Evolutionary conservation across 768 basidiomycete genomes (phyloP).

Genomic region (Mycena olivaceomarginata): DNA sequence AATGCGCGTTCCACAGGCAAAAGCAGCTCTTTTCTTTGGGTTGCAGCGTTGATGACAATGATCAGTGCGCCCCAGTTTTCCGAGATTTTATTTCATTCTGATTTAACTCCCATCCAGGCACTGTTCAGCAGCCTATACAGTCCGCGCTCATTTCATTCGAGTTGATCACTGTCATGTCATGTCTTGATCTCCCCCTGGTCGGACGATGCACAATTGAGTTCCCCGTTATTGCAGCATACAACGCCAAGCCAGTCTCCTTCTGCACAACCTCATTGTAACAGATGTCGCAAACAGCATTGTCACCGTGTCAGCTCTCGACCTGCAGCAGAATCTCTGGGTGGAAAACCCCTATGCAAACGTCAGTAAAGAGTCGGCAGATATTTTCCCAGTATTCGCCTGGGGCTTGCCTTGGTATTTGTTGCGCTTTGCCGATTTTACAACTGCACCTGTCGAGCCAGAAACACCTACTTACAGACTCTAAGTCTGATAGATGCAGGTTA

Average conservation of each 20-base stretch:
- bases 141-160: constrained; percentile 4
- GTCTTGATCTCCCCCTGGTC: neutral
- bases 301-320: neutral
- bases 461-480: too few relatives aligned
- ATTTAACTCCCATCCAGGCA: neutral
- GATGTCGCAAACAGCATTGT: constrained; percentile 12
- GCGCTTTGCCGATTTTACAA: too few relatives aligned
- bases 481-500: too few relatives aligned
- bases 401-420: too few relatives aligned
- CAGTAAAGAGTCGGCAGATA: too few relatives aligned
- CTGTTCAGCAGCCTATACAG: constrained; percentile 24
- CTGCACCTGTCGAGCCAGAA: too few relatives aligned
- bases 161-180: constrained; percentile 1
- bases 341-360: constrained; percentile 14
- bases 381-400: too few relatives aligned
- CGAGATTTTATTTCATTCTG: neutral
- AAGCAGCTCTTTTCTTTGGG: constrained; percentile 18
- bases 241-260: constrained; percentile 14
- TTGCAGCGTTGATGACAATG: constrained; percentile 16
- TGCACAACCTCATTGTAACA: neutral
- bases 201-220: neutral
- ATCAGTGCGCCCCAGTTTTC: constrained; percentile 1
- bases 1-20: neutral
- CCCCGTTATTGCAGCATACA: neutral
- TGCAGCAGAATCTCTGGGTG: constrained; percentile 3